These are phyloP conservation scores for Leccinum ponderosum DNA, from an alignment of 1,284 basidiomycete species.

Conservation along the genomic window DNA sequence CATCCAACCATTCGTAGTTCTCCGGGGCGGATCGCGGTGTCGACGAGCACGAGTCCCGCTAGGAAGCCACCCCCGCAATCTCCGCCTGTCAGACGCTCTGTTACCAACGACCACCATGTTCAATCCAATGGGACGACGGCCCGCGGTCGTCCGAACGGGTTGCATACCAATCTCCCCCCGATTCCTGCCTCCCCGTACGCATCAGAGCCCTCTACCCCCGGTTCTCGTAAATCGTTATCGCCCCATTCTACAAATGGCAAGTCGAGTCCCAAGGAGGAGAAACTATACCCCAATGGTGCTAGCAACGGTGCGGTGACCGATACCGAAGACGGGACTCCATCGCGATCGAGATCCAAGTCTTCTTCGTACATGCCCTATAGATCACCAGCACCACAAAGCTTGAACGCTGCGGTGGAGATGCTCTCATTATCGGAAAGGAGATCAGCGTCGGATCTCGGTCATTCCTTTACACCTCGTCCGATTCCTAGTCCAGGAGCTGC, in stretches of 20 bases:
- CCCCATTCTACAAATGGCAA: conserved; percentile 30
- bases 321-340: conserved; percentile 28
- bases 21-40: conserved; percentile 29
- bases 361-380: conserved; percentile 49
- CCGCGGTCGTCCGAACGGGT: conserved; percentile 29
- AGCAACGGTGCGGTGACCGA: conserved; percentile 27
- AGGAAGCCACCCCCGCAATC: conserved; percentile 25
- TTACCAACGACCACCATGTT: conserved; percentile 34
- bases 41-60: conserved; percentile 21
- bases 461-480: conserved; percentile 10
- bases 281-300: conserved; percentile 12
- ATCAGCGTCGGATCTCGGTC: conserved; percentile 36
- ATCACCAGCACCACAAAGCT: conserved; percentile 52
- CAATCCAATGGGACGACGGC: conserved; percentile 23
- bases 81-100: conserved; percentile 30
- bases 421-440: conserved; percentile 49
- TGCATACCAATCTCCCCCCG: conserved; percentile 34
- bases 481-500: conserved; percentile 5
- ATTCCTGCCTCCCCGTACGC: conserved; percentile 38
- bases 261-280: conserved; percentile 28
- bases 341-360: conserved; percentile 44
- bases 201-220: conserved; percentile 38
- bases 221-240: conserved; percentile 34
- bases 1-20: conserved; percentile 32
- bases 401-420: conserved; percentile 57